Percentiles rank a stretch among this genome's conserved stretches.
These are phyloP conservation scores for Plenodomus biglobosus DNA, from an alignment of 2,329 filamentous ascomycete genomes.

Conservation along the genomic window DNA sequence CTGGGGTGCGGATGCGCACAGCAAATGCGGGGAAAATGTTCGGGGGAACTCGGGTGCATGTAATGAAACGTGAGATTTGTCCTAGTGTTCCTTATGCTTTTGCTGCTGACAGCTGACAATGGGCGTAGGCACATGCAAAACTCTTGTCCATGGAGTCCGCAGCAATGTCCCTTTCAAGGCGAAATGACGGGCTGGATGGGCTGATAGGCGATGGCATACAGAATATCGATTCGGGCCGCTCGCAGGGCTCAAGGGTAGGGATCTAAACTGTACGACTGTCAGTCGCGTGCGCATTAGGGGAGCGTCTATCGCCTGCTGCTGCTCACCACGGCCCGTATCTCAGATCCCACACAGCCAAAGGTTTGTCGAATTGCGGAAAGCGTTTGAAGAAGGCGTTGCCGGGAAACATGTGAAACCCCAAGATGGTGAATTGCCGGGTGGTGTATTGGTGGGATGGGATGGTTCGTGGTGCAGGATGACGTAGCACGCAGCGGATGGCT, in stretches of 20 bases:
- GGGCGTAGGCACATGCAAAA: neutral
- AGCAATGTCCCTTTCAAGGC: neutral
- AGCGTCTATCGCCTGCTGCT: neutral
- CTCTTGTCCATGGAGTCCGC: neutral
- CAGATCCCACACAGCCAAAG: conserved; percentile 27
- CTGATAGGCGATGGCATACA: conserved; percentile 1
- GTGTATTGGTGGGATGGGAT: neutral
- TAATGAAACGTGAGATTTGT: conserved; percentile 7
- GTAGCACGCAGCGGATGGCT: conserved; percentile 19
- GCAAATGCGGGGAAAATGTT: conserved; percentile 27
- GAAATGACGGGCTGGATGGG: neutral
- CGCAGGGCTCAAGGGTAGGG: conserved; percentile 9
- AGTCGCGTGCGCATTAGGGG: conserved; percentile 13
- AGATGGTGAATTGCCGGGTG: conserved; percentile 16
- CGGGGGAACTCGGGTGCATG: conserved; percentile 23
- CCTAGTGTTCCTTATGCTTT: neutral
- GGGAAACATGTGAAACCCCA: conserved; percentile 33
- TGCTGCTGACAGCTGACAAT: neutral
- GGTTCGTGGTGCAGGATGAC: conserved; percentile 28
- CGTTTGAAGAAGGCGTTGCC: conserved; percentile 22
- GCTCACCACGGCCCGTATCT: conserved; percentile 21
- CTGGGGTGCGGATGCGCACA: conserved; percentile 26
- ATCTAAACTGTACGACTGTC: conserved; percentile 15
- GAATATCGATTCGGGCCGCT: conserved; percentile 6
- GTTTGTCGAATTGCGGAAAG: conserved; percentile 32